Percentiles rank a stretch among this genome's conserved stretches.
These are phyloP conservation scores for Dictyophora rubrovolvata DNA, from an alignment of 768 basidiomycete genomes.

Conservation along the genomic window DNA sequence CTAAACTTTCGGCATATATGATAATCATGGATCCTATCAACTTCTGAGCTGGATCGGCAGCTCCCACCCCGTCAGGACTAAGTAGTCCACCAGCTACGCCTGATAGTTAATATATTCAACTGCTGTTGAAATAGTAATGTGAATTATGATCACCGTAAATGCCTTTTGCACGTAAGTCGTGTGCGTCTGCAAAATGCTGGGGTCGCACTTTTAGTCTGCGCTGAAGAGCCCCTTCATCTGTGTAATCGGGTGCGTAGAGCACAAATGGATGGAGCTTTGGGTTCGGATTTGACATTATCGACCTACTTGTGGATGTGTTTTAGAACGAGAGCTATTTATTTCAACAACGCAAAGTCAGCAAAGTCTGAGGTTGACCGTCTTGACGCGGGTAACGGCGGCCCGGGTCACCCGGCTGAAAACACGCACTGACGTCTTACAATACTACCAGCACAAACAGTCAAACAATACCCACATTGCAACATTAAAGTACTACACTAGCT, in stretches of 20 bases:
- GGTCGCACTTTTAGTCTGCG: background rate
- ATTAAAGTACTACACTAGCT: too few species aligned
- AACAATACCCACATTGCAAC: too few species aligned
- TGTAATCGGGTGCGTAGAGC: conserved; percentile 25
- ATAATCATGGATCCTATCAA: conserved; percentile 53
- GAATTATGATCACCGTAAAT: too few species aligned
- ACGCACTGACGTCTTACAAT: too few species aligned
- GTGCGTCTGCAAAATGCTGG: background rate
- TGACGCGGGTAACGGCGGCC: too few species aligned
- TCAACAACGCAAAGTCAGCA: too few species aligned
- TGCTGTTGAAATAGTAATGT: background rate
- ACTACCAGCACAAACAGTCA: too few species aligned
- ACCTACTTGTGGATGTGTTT: too few species aligned
- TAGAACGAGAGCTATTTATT: too few species aligned
- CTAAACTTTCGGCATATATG: conserved; percentile 42
- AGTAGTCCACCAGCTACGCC: conserved; percentile 50
- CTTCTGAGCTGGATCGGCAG: conserved; percentile 36
- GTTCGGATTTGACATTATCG: background rate
- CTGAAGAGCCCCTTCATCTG: conserved; percentile 14
- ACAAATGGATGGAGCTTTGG: conserved; percentile 4
- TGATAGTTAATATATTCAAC: conserved; percentile 15
- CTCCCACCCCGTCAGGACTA: conserved; percentile 41
- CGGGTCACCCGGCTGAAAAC: too few species aligned
- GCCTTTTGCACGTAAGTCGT: background rate
- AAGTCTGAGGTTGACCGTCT: too few species aligned